Percentiles rank a stretch among this genome's conserved stretches.
These are phyloP conservation scores for Plectosphaerella cucumerina DNA, from an alignment of 2,329 filamentous ascomycete genomes.

Conservation along the genomic window DNA sequence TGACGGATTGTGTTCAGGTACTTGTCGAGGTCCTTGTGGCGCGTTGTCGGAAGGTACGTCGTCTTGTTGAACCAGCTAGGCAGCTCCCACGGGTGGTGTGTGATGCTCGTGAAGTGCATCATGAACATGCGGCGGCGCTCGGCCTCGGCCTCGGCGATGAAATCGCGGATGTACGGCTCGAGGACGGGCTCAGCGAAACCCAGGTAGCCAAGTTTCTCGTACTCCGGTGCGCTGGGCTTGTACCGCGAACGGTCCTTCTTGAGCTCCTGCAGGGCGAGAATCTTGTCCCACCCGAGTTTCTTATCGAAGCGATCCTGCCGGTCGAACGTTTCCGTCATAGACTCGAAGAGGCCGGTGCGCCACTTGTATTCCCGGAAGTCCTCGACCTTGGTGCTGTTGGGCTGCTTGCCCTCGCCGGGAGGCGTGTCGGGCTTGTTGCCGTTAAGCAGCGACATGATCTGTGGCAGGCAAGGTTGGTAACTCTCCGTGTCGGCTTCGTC, in stretches of 20 bases:
- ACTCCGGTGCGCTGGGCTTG: background rate
- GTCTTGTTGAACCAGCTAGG: background rate
- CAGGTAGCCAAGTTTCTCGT: constrained; percentile 32
- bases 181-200: constrained; percentile 35
- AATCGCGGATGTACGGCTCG: constrained; percentile 24
- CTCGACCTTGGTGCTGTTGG: background rate
- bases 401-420: background rate
- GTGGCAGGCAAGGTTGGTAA: constrained; percentile 33
- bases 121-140: constrained; percentile 27
- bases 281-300: constrained; percentile 15
- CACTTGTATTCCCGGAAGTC: constrained; percentile 11
- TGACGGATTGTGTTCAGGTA: constrained; percentile 37
- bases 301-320: constrained; percentile 10
- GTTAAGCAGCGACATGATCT: constrained; percentile 14
- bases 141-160: constrained; percentile 12
- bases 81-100: constrained; percentile 27
- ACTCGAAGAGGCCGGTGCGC: constrained; percentile 13
- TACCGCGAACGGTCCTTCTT: background rate
- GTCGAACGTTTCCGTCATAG: constrained; percentile 14
- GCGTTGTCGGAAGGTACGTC: background rate
- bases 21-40: constrained; percentile 23
- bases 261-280: background rate
- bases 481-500: constrained; percentile 29
- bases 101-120: constrained; percentile 29
- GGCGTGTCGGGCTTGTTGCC: constrained; percentile 5